These are phyloP conservation scores for Trichoderma virens DNA, from an alignment of 495 filamentous ascomycete genomes.

Conservation along the genomic window DNA sequence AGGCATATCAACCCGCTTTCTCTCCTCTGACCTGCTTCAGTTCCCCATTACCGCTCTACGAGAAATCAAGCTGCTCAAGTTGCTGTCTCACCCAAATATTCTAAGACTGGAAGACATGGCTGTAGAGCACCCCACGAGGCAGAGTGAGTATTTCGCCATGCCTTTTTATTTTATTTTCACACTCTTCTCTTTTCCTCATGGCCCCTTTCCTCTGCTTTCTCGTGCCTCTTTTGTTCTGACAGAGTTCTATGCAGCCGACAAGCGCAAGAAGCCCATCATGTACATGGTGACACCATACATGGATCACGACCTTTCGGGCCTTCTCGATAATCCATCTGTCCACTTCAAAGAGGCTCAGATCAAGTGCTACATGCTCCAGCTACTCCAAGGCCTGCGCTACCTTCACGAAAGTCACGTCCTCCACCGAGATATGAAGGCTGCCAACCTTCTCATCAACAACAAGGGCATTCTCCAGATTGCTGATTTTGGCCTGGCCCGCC, in stretches of 20 bases:
- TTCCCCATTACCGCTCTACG: constrained; percentile 74
- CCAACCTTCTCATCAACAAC: constrained; percentile 96
- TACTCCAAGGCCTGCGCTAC: constrained; percentile 83
- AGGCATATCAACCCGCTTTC: not conserved
- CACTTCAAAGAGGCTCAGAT: constrained; percentile 82
- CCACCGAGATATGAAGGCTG: constrained; percentile 98
- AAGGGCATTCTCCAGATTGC: constrained; percentile 90
- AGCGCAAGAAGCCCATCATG: constrained; percentile 76
- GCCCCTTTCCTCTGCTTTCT: not conserved
- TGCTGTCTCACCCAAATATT: constrained; percentile 83
- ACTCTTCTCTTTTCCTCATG: not conserved
- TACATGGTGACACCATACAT: constrained; percentile 99
- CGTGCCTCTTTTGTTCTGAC: not conserved
- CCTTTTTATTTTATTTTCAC: not conserved
- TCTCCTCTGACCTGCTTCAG: constrained; percentile 23
- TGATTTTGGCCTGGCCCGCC: constrained; percentile 90
- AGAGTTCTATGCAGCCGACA: constrained; percentile 46
- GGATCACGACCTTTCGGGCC: constrained; percentile 94
- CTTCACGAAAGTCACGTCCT: constrained; percentile 85
- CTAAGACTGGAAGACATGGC: constrained; percentile 91
- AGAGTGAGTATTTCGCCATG: constrained; percentile 48
- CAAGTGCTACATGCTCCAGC: constrained; percentile 95
- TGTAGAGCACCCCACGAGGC: constrained; percentile 65
- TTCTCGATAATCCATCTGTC: constrained; percentile 89
- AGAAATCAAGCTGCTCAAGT: constrained; percentile 94